A percentile compares a stretch with the other conserved stretches of the same genome.
Conservation (phyloP, 345 rosid genomes). For the Schrenkiella parvula region DNA sequence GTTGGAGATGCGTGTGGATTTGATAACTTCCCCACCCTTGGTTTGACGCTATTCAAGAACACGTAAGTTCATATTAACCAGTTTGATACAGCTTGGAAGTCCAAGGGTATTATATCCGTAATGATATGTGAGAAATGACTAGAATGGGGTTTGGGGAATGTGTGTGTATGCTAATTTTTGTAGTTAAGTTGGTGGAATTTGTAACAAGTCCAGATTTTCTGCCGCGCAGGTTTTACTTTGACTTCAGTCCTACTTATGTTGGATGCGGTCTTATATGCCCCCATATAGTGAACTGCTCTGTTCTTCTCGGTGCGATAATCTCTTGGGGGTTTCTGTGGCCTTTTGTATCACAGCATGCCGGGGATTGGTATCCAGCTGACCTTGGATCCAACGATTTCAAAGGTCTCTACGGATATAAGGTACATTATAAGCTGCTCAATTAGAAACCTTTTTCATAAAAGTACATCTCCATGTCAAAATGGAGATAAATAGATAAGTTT, state of each 20-base stretch:
- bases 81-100: neutral
- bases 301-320: conserved; percentile 81
- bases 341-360: conserved; percentile 62
- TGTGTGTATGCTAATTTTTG: neutral
- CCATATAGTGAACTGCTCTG: conserved; percentile 86
- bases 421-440: conserved; percentile 17
- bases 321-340: conserved; percentile 98
- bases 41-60: conserved; percentile 71
- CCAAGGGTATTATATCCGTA: neutral
- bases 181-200: neutral
- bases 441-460: neutral
- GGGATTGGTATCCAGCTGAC: conserved; percentile 88
- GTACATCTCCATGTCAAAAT: neutral
- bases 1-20: conserved; percentile 89
- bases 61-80: conserved; percentile 50
- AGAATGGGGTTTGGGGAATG: neutral
- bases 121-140: neutral
- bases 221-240: conserved; percentile 73
- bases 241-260: conserved; percentile 91
- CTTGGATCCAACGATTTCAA: conserved; percentile 75
- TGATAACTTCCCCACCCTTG: conserved; percentile 90
- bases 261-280: conserved; percentile 98
- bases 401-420: conserved; percentile 95
- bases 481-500: neutral
- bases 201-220: neutral